Conservation (phyloP, 2,329 filamentous ascomycete genomes). For the Cordyceps tenuipes region DNA sequence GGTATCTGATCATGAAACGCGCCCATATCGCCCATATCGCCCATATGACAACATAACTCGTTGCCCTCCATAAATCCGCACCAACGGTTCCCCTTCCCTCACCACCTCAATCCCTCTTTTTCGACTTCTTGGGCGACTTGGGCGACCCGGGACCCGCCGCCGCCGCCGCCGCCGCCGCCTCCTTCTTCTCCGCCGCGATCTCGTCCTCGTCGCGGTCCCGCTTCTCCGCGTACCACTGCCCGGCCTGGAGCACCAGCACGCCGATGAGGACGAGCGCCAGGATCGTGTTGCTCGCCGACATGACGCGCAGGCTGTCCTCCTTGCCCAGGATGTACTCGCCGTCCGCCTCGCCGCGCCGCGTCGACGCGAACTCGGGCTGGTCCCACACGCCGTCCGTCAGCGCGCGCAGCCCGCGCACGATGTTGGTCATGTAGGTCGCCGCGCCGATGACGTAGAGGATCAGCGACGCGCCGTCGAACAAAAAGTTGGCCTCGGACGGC, state of each 20-base stretch:
- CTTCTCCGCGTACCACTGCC: conserved; percentile 96
- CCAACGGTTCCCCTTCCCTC: background rate
- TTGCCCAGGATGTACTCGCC: conserved; percentile 65
- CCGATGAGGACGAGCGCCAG: conserved; percentile 86
- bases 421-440: conserved; percentile 91
- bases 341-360: conserved; percentile 33
- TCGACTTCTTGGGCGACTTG: conserved; percentile 14
- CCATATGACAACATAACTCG: conserved; percentile 3
- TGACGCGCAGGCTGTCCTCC: conserved; percentile 83
- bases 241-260: conserved; percentile 85
- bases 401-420: conserved; percentile 85
- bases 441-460: conserved; percentile 79
- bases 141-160: conserved; percentile 14
- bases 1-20: conserved; percentile 1
- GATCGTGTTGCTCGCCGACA: conserved; percentile 94
- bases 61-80: background rate
- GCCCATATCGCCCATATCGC: conserved; percentile 2
- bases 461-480: conserved; percentile 81
- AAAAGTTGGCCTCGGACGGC: conserved; percentile 86
- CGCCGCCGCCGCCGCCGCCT: conserved; percentile 20
- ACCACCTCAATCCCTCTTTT: conserved; percentile 30
- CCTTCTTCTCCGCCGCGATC: conserved; percentile 51
- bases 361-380: conserved; percentile 31
- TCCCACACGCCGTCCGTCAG: conserved; percentile 63
- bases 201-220: conserved; percentile 78